Evolutionary conservation across 305 asterid genomes (phyloP).

Genomic region (Fraxinus baroniana): DNA sequence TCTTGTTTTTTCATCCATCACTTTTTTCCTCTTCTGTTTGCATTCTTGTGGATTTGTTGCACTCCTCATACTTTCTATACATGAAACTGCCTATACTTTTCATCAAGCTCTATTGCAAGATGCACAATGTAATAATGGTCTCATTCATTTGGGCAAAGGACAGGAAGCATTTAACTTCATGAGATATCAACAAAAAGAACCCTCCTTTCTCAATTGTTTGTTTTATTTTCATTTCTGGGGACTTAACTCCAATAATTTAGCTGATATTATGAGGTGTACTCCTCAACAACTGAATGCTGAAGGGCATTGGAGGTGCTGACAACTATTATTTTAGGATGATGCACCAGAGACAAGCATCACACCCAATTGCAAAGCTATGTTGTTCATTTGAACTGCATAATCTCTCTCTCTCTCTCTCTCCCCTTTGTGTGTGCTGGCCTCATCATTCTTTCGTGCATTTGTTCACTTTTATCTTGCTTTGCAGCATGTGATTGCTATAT

Average conservation of each 20-base stretch:
- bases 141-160: background rate
- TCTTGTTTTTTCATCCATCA: background rate
- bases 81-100: background rate
- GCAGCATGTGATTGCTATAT: background rate
- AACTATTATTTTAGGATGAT: background rate
- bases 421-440: background rate
- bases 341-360: background rate
- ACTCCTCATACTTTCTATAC: background rate
- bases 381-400: background rate
- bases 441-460: conserved; percentile 3
- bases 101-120: background rate
- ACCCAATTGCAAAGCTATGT: background rate
- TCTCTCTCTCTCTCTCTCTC: background rate
- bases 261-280: background rate
- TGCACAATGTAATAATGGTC: background rate
- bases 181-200: background rate
- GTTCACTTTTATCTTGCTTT: background rate
- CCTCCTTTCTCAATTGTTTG: background rate
- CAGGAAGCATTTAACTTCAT: background rate
- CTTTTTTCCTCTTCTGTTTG: background rate
- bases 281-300: conserved; percentile 1
- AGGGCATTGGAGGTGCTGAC: background rate
- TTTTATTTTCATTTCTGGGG: background rate
- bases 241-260: background rate
- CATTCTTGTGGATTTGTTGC: background rate